Evolutionary conservation across 495 filamentous ascomycete species (phyloP), one percentile per base, ranked within the genome.

Genomic region (Amphirosellinia nigrospora): DNA sequence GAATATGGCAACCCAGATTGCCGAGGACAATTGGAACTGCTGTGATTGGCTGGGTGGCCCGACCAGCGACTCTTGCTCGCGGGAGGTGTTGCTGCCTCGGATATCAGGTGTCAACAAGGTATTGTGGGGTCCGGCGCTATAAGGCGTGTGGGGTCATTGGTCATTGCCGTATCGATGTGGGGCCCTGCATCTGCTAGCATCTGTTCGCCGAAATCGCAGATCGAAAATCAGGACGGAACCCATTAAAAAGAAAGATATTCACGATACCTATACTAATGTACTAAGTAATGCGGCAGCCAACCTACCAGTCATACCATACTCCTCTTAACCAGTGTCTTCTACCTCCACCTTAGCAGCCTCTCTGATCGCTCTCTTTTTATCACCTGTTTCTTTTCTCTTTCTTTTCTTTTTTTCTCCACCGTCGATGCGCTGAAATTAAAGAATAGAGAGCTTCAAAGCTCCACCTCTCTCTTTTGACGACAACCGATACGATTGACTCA

Each of bases 11-110:
- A 0, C 6, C 4, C 39, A 32, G 53, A 71, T 71, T 71, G 53
- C 69, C 69, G 69, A 71, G 69, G 69, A 71, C 69, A 71, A 66
- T 64, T 71, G 26, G 16, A 53, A n/a, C 21, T 32, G 41, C 13
- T 41, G n/a, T 71, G 62, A 66, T 71, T 71, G 69, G 69, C 53
- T 16, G 61, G 3, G 26, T 59, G 21, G 52, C 34, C 62, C 60
- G 62, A 61, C 26, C 26, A 23, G 9, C 43, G 16, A 1, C 39
- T 67, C 23, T 21, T 56, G 28, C 13, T 32, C 28, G 5, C 38
- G 43, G 43, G 43, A 56, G n/a, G 48, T 43, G 30, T 36, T 39
- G 28, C 19, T 23, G 63, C 63, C 39, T 41, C 28, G 38, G 0
- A 21, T 55, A 55, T 66, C 34, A 45, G 23, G 46, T 46, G 36